Base-by-base conservation (phyloP, 495 filamentous ascomycete species). In the Tirmania nivea region DNA sequence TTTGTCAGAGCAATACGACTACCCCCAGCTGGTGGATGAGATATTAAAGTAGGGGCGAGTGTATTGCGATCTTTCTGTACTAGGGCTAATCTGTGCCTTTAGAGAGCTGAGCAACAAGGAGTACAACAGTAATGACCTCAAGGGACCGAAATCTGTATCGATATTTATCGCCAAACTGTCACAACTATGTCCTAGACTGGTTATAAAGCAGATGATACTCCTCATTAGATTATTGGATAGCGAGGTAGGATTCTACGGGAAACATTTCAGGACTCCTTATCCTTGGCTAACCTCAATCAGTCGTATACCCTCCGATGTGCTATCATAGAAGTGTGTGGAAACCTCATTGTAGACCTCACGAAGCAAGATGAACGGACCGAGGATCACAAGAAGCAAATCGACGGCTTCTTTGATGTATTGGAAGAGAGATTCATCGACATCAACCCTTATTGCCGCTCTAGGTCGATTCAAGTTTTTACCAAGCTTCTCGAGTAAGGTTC, bases 261-360 rank as follows among this genome's bases (percentile, higher is more conserved):
- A 50, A 48, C 51, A n/a, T 16, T 36, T 17, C 19, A 10, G 34
- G n/a, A 19, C 12, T 21, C 10, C 21, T 35, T n/a, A 17, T 19
- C 25, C 1, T 31, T 31, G 2, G 25, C 25, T 31, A 31, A 31
- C 25, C 25, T 31, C 0, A 47, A 14, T 8, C 56, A 86, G 81
- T 92, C 92, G 19, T 93, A 96, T 65, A 88, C 86, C 14, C 76
- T 99, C 17, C 79, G 90, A 25, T 94, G 83, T 61, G 84, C 90
- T 21, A 75, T 99, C 34, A 87, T 99, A 53, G 90, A 99, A 64
- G 86, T 96, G n/a, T 94, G 86, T 65, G 92, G 90, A n/a, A 96
- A 96, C 68, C 76, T 99, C 59, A 82, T 96, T 52, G 74, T 79
- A 12, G 81, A 95, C 64, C 75, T 99, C 11, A 93, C 79, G 66